These are phyloP conservation scores for Yamadazyma sp. DNA, from an alignment of 1,139 yeast species.

Conservation along the genomic window DNA sequence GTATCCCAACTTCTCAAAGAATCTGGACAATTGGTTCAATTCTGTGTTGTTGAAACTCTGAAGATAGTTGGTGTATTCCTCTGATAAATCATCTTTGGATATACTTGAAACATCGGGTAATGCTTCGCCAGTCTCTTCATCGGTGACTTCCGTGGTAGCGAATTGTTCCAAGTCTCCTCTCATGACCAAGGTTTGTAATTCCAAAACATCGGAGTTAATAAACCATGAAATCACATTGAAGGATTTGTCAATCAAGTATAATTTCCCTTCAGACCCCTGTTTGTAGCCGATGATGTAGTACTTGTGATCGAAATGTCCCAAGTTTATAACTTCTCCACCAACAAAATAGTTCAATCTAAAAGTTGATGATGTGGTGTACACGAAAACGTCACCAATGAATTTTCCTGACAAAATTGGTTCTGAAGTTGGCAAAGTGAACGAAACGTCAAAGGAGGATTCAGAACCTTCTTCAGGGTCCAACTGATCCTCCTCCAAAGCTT, in stretches of 20 bases:
- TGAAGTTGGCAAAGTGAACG: slow-evolving; percentile 66
- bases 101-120: slow-evolving; percentile 52
- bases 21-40: slow-evolving; percentile 79
- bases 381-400: slow-evolving; percentile 96
- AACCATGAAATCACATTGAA: slow-evolving; percentile 80
- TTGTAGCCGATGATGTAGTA: slow-evolving; percentile 87
- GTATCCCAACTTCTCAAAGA: slow-evolving; percentile 90
- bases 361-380: slow-evolving; percentile 77
- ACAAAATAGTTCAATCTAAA: slow-evolving; percentile 92
- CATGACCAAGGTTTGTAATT: slow-evolving; percentile 91
- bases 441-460: slow-evolving; percentile 80
- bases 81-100: slow-evolving; percentile 63
- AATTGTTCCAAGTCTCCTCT: slow-evolving; percentile 79
- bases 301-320: slow-evolving; percentile 90
- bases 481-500: slow-evolving; percentile 57
- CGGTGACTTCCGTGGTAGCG: slow-evolving; percentile 30
- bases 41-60: slow-evolving; percentile 64
- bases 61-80: slow-evolving; percentile 44
- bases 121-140: slow-evolving; percentile 42
- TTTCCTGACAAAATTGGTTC: slow-evolving; percentile 85
- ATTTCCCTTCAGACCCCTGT: slow-evolving; percentile 78
- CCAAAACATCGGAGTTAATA: slow-evolving; percentile 81
- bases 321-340: slow-evolving; percentile 89
- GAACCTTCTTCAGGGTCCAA: slow-evolving; percentile 84
- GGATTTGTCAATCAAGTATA: slow-evolving; percentile 89